phyloP scores from a whole-genome alignment of 768 basidiomycete genomes.

The Panus rudis region DNA sequence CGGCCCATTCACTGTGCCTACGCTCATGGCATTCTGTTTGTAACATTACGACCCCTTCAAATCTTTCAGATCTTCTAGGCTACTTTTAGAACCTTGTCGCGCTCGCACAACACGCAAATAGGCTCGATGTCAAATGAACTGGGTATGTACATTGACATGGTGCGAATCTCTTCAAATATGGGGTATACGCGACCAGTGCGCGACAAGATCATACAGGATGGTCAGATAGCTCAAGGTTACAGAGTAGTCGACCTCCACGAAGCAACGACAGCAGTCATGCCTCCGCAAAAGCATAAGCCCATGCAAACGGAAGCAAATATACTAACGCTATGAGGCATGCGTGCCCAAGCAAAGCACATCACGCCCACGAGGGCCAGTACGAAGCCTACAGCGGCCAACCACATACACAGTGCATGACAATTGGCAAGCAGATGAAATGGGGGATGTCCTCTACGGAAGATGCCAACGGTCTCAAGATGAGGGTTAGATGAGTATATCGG shows the following conservation, averaged over 20 bases:
- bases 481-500: constrained; percentile 40
- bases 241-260: not conserved
- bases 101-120: too few species aligned
- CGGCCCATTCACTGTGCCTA: too few species aligned
- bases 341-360: constrained; percentile 44
- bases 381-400: constrained; percentile 41
- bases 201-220: too few species aligned
- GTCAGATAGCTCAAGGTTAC: too few species aligned
- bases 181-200: too few species aligned
- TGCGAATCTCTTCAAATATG: too few species aligned
- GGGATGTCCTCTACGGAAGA: constrained; percentile 31
- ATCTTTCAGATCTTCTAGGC: too few species aligned
- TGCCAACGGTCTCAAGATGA: constrained; percentile 45
- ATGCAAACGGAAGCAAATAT: constrained; percentile 36
- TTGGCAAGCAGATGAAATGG: constrained; percentile 41
- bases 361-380: constrained; percentile 43
- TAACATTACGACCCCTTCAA: too few species aligned
- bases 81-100: too few species aligned
- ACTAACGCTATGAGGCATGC: constrained; percentile 37
- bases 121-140: too few species aligned
- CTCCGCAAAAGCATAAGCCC: constrained; percentile 25
- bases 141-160: too few species aligned
- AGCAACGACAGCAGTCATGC: constrained; percentile 9
- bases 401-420: constrained; percentile 43
- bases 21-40: too few species aligned